Conservation (phyloP, 257 asterid genomes). For the Cinchona pubescens region DNA sequence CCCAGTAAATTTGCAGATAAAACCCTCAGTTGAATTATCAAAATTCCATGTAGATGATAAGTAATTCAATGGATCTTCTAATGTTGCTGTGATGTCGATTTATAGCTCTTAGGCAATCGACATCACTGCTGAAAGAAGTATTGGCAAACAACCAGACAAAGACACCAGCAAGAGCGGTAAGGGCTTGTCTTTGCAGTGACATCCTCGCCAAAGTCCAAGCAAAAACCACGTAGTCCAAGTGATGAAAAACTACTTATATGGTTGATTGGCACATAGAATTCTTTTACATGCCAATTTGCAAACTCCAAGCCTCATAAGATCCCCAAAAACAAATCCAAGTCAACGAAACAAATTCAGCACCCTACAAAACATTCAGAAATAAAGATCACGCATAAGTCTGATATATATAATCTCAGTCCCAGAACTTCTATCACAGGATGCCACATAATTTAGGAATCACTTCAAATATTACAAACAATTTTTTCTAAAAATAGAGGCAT, state of each 20-base stretch:
- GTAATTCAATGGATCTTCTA: slow-evolving; percentile 51
- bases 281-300: slow-evolving; percentile 12
- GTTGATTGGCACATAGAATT: slow-evolving; percentile 7
- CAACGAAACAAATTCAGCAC: slow-evolving; percentile 12
- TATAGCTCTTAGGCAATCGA: slow-evolving; percentile 60
- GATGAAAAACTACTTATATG: slow-evolving; percentile 2
- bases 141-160: slow-evolving; percentile 40
- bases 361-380: background rate
- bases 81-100: slow-evolving; percentile 29
- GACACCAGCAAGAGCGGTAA: slow-evolving; percentile 26
- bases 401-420: background rate
- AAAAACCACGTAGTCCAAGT: slow-evolving; percentile 10
- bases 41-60: slow-evolving; percentile 59
- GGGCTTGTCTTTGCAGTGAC: slow-evolving; percentile 26
- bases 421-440: background rate
- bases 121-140: slow-evolving; percentile 37
- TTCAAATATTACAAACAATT: background rate
- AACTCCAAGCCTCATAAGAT: slow-evolving; percentile 16
- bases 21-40: slow-evolving; percentile 47
- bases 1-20: slow-evolving; percentile 64
- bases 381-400: background rate
- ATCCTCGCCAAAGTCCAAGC: slow-evolving; percentile 24
- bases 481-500: background rate
- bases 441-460: background rate
- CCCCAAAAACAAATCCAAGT: slow-evolving; percentile 18